Base-by-base conservation (phyloP, 2,329 filamentous ascomycete genomes). In the Verticillium nonalfalfae region DNA sequence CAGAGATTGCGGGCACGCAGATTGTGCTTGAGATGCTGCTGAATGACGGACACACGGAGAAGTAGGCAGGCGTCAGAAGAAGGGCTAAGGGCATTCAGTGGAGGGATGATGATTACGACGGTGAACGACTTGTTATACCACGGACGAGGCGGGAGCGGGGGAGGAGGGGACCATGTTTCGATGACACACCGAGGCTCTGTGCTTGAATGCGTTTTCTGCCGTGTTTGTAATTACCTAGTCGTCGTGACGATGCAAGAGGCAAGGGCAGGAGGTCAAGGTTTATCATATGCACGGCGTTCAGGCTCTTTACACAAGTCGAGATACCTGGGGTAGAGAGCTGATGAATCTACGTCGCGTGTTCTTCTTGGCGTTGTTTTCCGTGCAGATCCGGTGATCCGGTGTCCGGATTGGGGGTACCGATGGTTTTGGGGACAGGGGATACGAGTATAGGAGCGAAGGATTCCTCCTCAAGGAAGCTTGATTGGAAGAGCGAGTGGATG, bases 21-120 rank as follows among this genome's bases (percentile, higher is more conserved):
- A 87, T 99, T 66, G 88, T 99, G 65, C 80, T 98, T 65, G 95
- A 99, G 78, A 83, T 99, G 83, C 78, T 97, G 66, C 83, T 98
- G 68, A 98, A 98, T 73, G 91, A 96, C 70, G 93, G 91, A 6
- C 90, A 94, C 66, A 74, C 75, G 60, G 83, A 86, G 72, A 56
- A 56, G n/a, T 56, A 52, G 40, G n/a, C 4, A n/a, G 14, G 7
- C 15, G 39, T 14, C 7, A 15, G 14, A 7, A 15, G 7, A n/a
- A 15, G 39, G 45, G 18, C 15, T 9, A 21, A 11, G 45, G 18
- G n/a, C 15, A 52, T 52, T 38, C 10, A 9, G 18, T 10, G 9
- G 18, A 10, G 45, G n/a, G 45, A 52, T 26, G 45, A 21, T 52
- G n/a, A 52, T 21, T n/a, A 52, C 7, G 45, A 52, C 45, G 45